Base-by-base conservation (phyloP, 176 grass and related monocot genomes). In the Bothriochloa decipiens region DNA sequence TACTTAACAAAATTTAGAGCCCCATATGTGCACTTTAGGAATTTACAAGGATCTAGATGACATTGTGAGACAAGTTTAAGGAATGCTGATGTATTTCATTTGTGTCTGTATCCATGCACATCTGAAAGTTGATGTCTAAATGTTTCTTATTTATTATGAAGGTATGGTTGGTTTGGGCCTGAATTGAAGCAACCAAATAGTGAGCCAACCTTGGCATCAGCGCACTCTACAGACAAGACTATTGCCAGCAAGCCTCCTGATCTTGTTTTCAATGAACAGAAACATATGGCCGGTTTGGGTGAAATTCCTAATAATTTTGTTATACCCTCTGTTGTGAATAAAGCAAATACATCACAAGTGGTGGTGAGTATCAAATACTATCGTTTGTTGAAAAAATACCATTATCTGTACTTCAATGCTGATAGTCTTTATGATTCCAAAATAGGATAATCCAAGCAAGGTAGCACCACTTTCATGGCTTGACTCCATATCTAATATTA, bases 121-220 rank as follows among this genome's bases (percentile, higher is more conserved):
- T 41, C 55, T 47, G 10, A 14, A 61, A 53, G 64, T 23, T 70
- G 43, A 17, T 13, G 17, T 15, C 17, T 87, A 28, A 80, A 53
- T 12, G 63, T 70, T 29, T 7, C 57, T 62, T 68, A 6, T 75
- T 86, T 35, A 45, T 72, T 86, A 74, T 73, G 37, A 89, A 99
- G 96, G 82, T 99, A 99, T 70, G 96, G 96, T 65, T 99, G 93
- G 93, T 94, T 94, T 79, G 87, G 55, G 14, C 39, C 75, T 71
- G 87, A 85, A 63, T 82, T 87, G 50, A 70, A 79, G 74, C 78
- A 75, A 73, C 82, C 18, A 72, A 79, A 11, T 32, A 81, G 65
- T 35, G 72, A 13, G 53, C 41, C 65, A 57, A 76, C 74, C 87
- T 60, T 76, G 66, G 27, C 65, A 80, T 49, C 75, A 74, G 39